Base-by-base conservation (phyloP, 495 filamentous ascomycete genomes). In the Oidiodendron maius region DNA sequence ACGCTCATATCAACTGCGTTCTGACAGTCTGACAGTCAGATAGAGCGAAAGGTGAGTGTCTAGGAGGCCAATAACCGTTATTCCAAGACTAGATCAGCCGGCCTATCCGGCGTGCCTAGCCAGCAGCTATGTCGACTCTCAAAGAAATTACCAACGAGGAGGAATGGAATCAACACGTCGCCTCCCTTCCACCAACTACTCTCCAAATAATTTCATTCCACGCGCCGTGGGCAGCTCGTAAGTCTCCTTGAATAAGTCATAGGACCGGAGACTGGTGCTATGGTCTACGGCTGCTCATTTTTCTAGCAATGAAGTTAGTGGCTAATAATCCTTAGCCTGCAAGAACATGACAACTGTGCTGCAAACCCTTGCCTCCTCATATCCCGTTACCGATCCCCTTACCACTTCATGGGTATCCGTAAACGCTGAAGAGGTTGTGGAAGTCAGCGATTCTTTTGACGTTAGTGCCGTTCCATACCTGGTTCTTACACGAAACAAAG, bases 401-500 rank as follows among this genome's bases (percentile, higher is more conserved):
- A 69, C 74, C 30, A 80, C 88, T 56, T 80, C 80, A 53, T 99
- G 96, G 82, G 73, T 93, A 50, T 82, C 80, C 56, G 76, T 96
- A 69, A 83, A 95, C 65, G 90, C 91, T 20, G 91, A 96, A 67
- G 88, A 91, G 49, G 72, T 96, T 39, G 81, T 82, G 36, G 89
- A 96, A 46, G 77, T 95, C 52, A 87, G 83, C 40, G 90, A 96
- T 66, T 71, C 75, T 3, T 96, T 94, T 74, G 84, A 96, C 52
- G 93, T 97, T 28, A 85, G 88, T 15, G 89, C 91, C 11, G 94
- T 99, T 18, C 94, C 94, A 0, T 95, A 84, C 67, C 79, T 96
- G 4, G 87, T 95, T 17, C 75, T 96, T 40, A 71, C 89, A 44
- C 82, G 80, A 51, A 76, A 81, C 57, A 76, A 76, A 20, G 62